These are phyloP conservation scores for Nemania diffusa DNA, from an alignment of 2,329 filamentous ascomycete genomes.

Conservation along the genomic window DNA sequence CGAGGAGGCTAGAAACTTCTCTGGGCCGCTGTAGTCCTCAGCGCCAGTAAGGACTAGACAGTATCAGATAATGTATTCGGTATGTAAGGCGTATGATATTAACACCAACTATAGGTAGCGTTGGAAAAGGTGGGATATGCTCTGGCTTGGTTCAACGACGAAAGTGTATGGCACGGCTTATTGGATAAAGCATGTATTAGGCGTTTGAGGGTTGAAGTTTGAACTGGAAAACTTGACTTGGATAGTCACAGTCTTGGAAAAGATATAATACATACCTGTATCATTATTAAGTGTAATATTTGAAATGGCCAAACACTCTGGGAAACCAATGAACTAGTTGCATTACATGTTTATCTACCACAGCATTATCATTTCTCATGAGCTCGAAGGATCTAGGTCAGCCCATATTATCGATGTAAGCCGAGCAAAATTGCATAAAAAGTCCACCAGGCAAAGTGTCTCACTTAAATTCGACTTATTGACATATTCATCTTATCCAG, in stretches of 20 bases:
- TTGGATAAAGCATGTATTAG: constrained; percentile 4
- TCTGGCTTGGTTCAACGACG: not conserved
- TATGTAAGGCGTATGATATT: not conserved
- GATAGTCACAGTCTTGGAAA: not conserved
- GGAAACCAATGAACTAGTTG: not conserved
- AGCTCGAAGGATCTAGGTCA: not conserved
- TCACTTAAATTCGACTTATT: no score
- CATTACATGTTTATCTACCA: no score
- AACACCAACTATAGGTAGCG: not conserved
- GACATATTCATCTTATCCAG: not conserved
- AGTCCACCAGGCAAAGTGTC: no score
- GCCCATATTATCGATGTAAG: not conserved
- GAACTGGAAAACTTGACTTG: no score
- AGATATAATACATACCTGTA: constrained; percentile 7
- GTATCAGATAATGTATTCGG: not conserved
- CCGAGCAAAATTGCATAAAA: not conserved
- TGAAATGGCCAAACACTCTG: not conserved
- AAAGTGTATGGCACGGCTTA: not conserved
- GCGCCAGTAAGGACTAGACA: not conserved
- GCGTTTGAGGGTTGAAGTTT: constrained; percentile 1
- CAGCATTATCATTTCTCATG: not conserved
- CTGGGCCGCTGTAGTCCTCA: constrained; percentile 30
- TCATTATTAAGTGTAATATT: constrained; percentile 8
- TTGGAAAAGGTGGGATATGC: not conserved
- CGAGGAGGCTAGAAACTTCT: constrained; percentile 50